A percentile compares a stretch with the other conserved stretches of the same genome.
These are phyloP conservation scores for Pilasporangium apinafurcum DNA, from an alignment of 352 stramenopile genomes.

Conservation along the genomic window DNA sequence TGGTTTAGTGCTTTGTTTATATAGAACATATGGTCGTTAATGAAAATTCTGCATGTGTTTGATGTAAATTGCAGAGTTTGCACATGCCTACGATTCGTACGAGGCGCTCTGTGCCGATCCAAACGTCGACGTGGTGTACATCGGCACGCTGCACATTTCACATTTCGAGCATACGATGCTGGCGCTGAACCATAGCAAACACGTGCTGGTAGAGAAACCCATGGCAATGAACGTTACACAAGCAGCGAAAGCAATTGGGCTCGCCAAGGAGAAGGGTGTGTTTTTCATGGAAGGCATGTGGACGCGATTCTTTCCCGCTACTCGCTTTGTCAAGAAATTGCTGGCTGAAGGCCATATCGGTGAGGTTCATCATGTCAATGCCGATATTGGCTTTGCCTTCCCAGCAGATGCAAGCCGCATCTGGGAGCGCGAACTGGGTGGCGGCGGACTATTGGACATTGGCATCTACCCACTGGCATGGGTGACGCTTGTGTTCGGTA, in stretches of 20 bases:
- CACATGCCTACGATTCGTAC: constrained; percentile 71
- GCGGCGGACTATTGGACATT: constrained; percentile 64
- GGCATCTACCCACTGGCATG: constrained; percentile 78
- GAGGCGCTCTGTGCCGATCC: constrained; percentile 63
- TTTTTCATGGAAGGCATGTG: constrained; percentile 80
- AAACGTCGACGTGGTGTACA: constrained; percentile 84
- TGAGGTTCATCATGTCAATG: constrained; percentile 46
- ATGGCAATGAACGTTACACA: constrained; percentile 78
- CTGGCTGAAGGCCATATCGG: constrained; percentile 37
- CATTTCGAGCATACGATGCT: constrained; percentile 63
- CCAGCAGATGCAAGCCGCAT: constrained; percentile 39
- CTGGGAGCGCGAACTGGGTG: constrained; percentile 59
- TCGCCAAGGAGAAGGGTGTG: constrained; percentile 42
- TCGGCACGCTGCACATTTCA: constrained; percentile 81
- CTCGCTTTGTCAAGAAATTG: constrained; percentile 31
- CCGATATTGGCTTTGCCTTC: constrained; percentile 56
- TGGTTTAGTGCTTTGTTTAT: not conserved
- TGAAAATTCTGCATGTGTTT: not conserved
- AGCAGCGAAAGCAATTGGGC: constrained; percentile 42
- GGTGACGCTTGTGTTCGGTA: constrained; percentile 60
- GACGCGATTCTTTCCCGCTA: constrained; percentile 69
- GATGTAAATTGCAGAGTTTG: constrained; percentile 44
- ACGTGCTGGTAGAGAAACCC: constrained; percentile 89
- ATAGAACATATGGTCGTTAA: not conserved
- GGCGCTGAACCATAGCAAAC: constrained; percentile 67